These are phyloP conservation scores for Mycosphaerella arachidis DNA, from an alignment of 2,329 filamentous ascomycete genomes.

Conservation along the genomic window DNA sequence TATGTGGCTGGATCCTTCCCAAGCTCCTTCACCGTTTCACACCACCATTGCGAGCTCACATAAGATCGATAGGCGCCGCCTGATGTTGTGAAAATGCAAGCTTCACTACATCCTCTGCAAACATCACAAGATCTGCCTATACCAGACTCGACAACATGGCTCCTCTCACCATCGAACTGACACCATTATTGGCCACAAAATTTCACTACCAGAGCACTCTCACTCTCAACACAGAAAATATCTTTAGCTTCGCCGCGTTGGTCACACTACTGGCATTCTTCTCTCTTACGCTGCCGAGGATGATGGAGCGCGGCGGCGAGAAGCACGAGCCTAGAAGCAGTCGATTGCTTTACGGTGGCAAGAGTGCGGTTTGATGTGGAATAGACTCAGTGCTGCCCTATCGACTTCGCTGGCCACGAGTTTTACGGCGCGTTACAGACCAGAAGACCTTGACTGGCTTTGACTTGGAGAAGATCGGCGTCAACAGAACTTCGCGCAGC, in stretches of 20 bases:
- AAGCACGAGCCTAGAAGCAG: background rate
- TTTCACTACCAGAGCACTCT: background rate
- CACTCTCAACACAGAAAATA: constrained; percentile 9
- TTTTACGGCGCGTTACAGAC: background rate
- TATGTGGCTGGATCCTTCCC: background rate
- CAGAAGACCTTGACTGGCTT: background rate
- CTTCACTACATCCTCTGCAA: background rate
- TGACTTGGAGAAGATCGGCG: no score
- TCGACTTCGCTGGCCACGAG: background rate
- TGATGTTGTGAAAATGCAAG: background rate
- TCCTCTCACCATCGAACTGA: background rate
- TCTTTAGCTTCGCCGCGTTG: constrained; percentile 11
- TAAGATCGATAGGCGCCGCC: background rate
- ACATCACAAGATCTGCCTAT: background rate
- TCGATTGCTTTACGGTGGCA: constrained; percentile 5
- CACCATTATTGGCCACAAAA: background rate
- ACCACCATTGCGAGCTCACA: background rate
- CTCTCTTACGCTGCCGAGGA: constrained; percentile 14
- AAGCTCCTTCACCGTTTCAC: background rate
- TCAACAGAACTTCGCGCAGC: no score
- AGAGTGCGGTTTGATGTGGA: constrained; percentile 8
- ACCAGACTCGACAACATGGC: background rate
- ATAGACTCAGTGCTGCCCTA: no score
- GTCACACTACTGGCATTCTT: constrained; percentile 18
- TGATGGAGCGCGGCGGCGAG: constrained; percentile 13